phyloP scores from a whole-genome alignment of 2,329 filamentous ascomycete species.

The Chaetomiaceae sp. region DNA sequence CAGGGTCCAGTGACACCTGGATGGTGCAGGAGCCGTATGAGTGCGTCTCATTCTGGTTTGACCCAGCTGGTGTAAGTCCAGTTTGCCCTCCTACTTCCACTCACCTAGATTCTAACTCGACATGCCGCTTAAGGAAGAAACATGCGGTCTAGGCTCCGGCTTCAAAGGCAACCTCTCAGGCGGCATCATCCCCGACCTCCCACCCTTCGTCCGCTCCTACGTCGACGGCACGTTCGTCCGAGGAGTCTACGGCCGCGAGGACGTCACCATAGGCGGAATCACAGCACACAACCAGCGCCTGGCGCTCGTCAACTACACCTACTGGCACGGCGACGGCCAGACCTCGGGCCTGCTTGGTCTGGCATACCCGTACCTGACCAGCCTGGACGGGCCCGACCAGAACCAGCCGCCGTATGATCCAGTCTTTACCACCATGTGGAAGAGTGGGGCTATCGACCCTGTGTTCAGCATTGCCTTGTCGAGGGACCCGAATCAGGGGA shows the following conservation, averaged over 20 bases:
- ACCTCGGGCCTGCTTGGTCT: conserved; percentile 49
- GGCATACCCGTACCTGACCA: conserved; percentile 46
- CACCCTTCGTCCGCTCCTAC: conserved; percentile 41
- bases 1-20: conserved; percentile 30
- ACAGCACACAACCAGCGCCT: conserved; percentile 42
- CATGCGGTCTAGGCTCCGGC: conserved; percentile 27
- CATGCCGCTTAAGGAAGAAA: background rate
- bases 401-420: conserved; percentile 40
- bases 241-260: conserved; percentile 37
- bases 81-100: too few species aligned
- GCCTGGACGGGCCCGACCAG: conserved; percentile 29
- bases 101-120: background rate
- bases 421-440: conserved; percentile 47
- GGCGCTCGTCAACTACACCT: conserved; percentile 41
- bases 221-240: conserved; percentile 39
- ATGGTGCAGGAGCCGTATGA: conserved; percentile 23
- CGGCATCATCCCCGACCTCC: conserved; percentile 32
- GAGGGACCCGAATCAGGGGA: conserved; percentile 27
- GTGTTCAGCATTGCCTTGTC: conserved; percentile 47
- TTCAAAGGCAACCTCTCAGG: conserved; percentile 33
- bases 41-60: conserved; percentile 22
- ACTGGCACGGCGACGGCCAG: conserved; percentile 40
- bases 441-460: conserved; percentile 38
- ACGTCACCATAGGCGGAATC: conserved; percentile 43
- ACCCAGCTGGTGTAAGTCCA: conserved; percentile 11